These are phyloP conservation scores for Purshia tridentata DNA, from an alignment of 306 rosid species.

Conservation along the genomic window DNA sequence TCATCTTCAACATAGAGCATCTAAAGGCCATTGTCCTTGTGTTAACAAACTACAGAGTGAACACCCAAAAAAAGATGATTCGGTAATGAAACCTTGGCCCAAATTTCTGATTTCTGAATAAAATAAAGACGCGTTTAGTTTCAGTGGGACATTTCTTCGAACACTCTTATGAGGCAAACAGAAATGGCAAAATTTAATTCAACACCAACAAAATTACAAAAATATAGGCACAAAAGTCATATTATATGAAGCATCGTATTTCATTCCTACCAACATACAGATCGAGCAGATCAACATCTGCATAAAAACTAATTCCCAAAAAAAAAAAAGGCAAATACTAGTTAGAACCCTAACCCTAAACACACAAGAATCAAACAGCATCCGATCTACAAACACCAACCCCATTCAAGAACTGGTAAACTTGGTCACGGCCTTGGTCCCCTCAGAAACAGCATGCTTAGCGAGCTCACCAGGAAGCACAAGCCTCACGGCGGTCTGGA, in stretches of 20 bases:
- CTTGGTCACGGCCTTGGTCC: constrained; percentile 75
- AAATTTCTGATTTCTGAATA: too few species aligned
- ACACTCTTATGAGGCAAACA: too few species aligned
- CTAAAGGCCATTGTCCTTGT: too few species aligned
- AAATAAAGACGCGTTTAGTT: too few species aligned
- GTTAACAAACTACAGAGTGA: too few species aligned
- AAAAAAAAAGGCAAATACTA: neutral
- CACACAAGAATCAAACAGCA: neutral
- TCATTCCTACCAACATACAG: neutral
- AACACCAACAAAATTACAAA: too few species aligned
- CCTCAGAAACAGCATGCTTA: constrained; percentile 69
- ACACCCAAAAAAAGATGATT: too few species aligned
- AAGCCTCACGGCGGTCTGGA: constrained; percentile 70
- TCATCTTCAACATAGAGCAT: too few species aligned
- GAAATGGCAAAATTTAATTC: too few species aligned
- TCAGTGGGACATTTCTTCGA: too few species aligned
- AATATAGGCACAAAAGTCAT: neutral
- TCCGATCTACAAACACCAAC: neutral
- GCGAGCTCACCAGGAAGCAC: constrained; percentile 76
- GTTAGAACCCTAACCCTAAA: constrained; percentile 11
- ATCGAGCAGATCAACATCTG: neutral
- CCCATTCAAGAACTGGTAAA: constrained; percentile 45
- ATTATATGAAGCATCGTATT: neutral
- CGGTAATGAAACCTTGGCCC: too few species aligned
- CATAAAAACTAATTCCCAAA: neutral